phyloP scores from a whole-genome alignment of 2,329 filamentous ascomycete species.

The Xylariaceae sp. region DNA sequence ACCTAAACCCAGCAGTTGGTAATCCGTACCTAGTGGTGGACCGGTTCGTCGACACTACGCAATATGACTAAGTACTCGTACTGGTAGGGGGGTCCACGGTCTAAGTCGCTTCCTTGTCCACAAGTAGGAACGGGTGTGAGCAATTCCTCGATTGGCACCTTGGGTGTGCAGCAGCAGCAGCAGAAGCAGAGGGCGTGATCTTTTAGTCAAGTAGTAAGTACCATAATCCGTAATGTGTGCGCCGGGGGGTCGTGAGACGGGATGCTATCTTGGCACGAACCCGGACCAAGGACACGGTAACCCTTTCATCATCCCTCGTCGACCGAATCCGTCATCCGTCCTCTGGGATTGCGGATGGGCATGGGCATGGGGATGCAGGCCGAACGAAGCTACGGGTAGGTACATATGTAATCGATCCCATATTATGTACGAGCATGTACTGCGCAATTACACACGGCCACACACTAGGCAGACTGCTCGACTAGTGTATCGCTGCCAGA shows the following conservation, averaged over 20 bases:
- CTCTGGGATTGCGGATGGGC: too few relatives aligned
- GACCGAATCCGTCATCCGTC: too few relatives aligned
- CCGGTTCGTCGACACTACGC: not conserved
- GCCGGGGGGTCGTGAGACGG: constrained; percentile 21
- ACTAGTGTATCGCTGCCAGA: too few relatives aligned
- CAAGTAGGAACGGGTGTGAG: too few relatives aligned
- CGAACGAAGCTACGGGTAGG: constrained; percentile 18
- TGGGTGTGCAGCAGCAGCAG: too few relatives aligned
- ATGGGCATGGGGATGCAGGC: not conserved
- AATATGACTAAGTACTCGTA: not conserved
- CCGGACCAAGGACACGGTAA: constrained; percentile 31
- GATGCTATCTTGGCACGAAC: constrained; percentile 28
- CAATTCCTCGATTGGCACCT: too few relatives aligned
- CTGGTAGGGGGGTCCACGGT: too few relatives aligned
- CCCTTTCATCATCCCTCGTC: not conserved
- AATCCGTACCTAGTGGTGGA: too few relatives aligned
- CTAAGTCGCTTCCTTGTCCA: too few relatives aligned
- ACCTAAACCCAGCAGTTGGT: not conserved
- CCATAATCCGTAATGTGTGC: not conserved
- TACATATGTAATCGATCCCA: too few relatives aligned
- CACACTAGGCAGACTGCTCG: too few relatives aligned
- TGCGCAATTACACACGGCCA: not conserved
- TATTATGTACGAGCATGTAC: not conserved
- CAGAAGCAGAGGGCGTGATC: too few relatives aligned
- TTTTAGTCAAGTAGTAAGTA: not conserved